phyloP scores from a whole-genome alignment of 2,329 filamentous ascomycete species.

The Lasiodiplodia hormozganensis region DNA sequence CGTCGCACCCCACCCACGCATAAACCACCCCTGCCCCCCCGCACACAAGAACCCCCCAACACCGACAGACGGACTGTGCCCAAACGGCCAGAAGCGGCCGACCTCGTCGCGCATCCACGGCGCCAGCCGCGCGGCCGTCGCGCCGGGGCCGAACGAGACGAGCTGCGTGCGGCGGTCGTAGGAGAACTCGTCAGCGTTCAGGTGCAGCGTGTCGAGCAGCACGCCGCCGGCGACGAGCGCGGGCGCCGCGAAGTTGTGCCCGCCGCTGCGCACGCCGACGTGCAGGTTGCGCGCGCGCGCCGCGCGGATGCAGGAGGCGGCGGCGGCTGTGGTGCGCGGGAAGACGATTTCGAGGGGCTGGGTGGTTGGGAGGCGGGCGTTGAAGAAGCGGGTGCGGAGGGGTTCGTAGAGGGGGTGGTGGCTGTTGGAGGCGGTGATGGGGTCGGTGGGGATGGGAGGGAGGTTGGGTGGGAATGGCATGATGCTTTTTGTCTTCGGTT shows the following conservation, averaged over 20 bases:
- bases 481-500: too few relatives aligned
- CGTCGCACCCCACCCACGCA: slow-evolving; percentile 40
- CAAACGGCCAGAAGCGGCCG: slow-evolving; percentile 36
- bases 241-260: slow-evolving; percentile 32
- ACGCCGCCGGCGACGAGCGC: slow-evolving; percentile 33
- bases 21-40: slow-evolving; percentile 40
- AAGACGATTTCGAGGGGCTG: background rate
- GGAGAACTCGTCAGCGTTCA: slow-evolving; percentile 30
- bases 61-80: slow-evolving; percentile 38
- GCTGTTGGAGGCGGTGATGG: background rate
- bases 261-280: slow-evolving; percentile 33
- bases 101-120: slow-evolving; percentile 16
- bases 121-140: slow-evolving; percentile 31
- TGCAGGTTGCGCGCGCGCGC: background rate
- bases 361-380: background rate
- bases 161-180: slow-evolving; percentile 33
- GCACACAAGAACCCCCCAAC: slow-evolving; percentile 39
- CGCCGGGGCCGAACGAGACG: slow-evolving; percentile 33
- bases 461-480: background rate
- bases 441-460: background rate
- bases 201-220: slow-evolving; percentile 33
- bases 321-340: background rate
- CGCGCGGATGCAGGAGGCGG: background rate
- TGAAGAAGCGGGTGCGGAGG: slow-evolving; percentile 10
- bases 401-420: background rate